Percentiles rank a stretch among this genome's conserved stretches.
phyloP scores from a whole-genome alignment of 2,329 filamentous ascomycete species.

The Microcyclosporella mali region DNA sequence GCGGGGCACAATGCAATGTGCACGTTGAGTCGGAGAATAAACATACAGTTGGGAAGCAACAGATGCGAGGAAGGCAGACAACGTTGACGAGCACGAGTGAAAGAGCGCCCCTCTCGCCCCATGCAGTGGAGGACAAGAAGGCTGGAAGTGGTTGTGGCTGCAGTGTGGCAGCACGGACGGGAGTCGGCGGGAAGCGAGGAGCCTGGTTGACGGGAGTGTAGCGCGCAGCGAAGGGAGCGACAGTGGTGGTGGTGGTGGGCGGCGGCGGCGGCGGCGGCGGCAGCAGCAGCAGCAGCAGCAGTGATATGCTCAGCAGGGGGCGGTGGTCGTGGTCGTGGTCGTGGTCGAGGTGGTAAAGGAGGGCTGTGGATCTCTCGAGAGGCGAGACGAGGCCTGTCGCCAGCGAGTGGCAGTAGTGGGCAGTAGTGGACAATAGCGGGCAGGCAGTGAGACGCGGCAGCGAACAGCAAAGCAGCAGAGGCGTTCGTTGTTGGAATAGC shows the following conservation, averaged over 20 bases:
- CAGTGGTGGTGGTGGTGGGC: neutral
- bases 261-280: neutral
- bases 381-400: too few species aligned
- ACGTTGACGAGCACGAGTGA: slow-evolving; percentile 12
- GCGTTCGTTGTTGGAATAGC: too few species aligned
- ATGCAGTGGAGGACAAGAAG: neutral
- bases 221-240: neutral
- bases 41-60: slow-evolving; percentile 11
- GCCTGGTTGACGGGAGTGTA: slow-evolving; percentile 14
- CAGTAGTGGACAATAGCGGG: too few species aligned
- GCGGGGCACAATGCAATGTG: slow-evolving; percentile 13
- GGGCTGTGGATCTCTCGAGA: too few species aligned
- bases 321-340: too few species aligned
- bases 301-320: too few species aligned
- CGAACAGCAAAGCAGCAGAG: too few species aligned
- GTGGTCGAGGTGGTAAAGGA: neutral
- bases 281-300: neutral
- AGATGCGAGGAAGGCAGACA: slow-evolving; percentile 9
- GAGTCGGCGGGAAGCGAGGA: too few species aligned
- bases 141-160: slow-evolving; percentile 19
- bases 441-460: too few species aligned
- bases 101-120: neutral
- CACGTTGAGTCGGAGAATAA: slow-evolving; percentile 21
- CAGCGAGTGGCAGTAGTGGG: too few species aligned
- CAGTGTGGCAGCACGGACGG: slow-evolving; percentile 12